Conservation (phyloP, 805 yeast genomes). For the Cyberlindnera petersonii region DNA sequence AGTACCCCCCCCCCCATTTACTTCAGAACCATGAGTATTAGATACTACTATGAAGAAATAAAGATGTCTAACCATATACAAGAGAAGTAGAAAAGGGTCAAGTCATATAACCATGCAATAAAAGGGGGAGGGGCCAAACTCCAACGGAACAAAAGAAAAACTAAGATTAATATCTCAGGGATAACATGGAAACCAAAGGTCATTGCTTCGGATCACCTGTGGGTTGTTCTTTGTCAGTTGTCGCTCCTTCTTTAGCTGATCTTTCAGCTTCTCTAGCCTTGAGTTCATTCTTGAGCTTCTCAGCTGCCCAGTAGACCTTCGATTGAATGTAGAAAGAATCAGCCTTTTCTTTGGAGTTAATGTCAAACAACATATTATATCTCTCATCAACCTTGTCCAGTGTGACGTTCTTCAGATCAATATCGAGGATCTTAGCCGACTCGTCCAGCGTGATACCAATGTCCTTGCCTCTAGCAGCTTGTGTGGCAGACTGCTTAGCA, state of each 20-base stretch:
- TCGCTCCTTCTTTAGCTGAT: slow-evolving; percentile 16
- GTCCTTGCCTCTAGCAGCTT: slow-evolving; percentile 41
- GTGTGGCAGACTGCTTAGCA: slow-evolving; percentile 62
- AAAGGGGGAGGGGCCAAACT: no score
- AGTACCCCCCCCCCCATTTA: no score
- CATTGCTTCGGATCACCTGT: slow-evolving; percentile 8
- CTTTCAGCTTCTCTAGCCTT: slow-evolving; percentile 47
- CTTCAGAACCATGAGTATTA: no score
- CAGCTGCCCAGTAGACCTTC: slow-evolving; percentile 92
- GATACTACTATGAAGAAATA: not conserved
- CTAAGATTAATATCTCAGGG: not conserved
- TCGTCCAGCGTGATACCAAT: slow-evolving; percentile 86
- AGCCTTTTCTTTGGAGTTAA: slow-evolving; percentile 92
- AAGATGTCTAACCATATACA: slow-evolving; percentile 5
- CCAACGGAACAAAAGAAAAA: no score
- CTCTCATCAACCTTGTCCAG: slow-evolving; percentile 62
- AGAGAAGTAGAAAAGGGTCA: slow-evolving; percentile 2
- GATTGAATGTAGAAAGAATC: slow-evolving; percentile 92
- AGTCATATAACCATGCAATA: slow-evolving; percentile 5
- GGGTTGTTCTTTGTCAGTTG: slow-evolving; percentile 8
- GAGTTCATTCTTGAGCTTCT: slow-evolving; percentile 76
- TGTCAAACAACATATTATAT: slow-evolving; percentile 78
- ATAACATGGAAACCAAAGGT: not conserved
- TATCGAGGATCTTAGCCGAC: slow-evolving; percentile 84
- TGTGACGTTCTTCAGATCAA: slow-evolving; percentile 56